These are phyloP conservation scores for Powellomyces hirtus DNA, from an alignment of 192 early-diverging fungal species.

Conservation along the genomic window DNA sequence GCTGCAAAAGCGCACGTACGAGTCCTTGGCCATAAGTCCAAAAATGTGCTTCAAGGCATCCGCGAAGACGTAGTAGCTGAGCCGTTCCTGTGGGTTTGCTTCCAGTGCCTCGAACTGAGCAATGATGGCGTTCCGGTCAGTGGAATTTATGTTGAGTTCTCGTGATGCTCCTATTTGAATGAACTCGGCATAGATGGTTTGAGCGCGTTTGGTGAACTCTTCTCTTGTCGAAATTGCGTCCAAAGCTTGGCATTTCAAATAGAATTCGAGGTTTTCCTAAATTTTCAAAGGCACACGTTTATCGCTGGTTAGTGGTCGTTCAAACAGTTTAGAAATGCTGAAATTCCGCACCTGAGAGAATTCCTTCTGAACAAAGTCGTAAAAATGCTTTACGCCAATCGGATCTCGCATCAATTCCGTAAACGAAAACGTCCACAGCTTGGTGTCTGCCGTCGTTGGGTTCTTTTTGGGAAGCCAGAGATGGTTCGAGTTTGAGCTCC, in stretches of 20 bases:
- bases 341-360: slow-evolving; percentile 23
- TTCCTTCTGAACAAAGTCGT: slow-evolving; percentile 30
- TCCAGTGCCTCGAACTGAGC: slow-evolving; percentile 21
- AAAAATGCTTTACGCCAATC: slow-evolving; percentile 35
- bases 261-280: slow-evolving; percentile 39
- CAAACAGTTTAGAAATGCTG: neutral
- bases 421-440: slow-evolving; percentile 35
- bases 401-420: slow-evolving; percentile 37
- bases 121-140: slow-evolving; percentile 22
- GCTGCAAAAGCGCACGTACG: slow-evolving; percentile 29
- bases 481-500: neutral
- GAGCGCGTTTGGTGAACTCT: slow-evolving; percentile 27
- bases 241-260: slow-evolving; percentile 27
- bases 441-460: slow-evolving; percentile 31
- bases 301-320: neutral
- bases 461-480: neutral
- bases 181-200: slow-evolving; percentile 39
- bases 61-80: slow-evolving; percentile 16
- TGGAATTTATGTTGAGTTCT: slow-evolving; percentile 42
- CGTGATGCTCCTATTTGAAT: slow-evolving; percentile 34
- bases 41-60: slow-evolving; percentile 23
- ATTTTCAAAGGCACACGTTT: neutral
- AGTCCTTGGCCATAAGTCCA: slow-evolving; percentile 30
- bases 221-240: slow-evolving; percentile 24
- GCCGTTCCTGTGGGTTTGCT: neutral